These are phyloP conservation scores for Fraxinus latifolia DNA, from an alignment of 305 asterid genomes.

Conservation along the genomic window DNA sequence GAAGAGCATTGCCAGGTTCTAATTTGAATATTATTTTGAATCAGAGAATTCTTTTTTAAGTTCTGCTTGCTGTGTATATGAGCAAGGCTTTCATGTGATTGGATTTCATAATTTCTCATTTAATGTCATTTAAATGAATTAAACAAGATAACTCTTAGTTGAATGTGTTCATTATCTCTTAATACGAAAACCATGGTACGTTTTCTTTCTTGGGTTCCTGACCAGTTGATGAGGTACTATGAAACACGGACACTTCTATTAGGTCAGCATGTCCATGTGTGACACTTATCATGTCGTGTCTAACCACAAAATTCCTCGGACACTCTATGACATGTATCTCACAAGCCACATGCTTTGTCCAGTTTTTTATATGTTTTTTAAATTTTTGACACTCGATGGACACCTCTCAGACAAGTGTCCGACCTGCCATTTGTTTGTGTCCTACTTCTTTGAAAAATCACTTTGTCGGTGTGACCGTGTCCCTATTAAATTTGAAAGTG, in stretches of 20 bases:
- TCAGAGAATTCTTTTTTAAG: background rate
- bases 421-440: background rate
- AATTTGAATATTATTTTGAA: background rate
- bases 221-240: background rate
- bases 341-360: background rate
- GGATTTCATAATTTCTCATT: background rate
- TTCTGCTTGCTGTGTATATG: background rate
- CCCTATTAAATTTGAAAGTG: background rate
- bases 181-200: background rate
- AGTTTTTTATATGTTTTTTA: background rate
- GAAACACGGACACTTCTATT: background rate
- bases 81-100: background rate
- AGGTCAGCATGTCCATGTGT: no score
- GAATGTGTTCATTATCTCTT: background rate
- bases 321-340: background rate
- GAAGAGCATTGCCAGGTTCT: constrained; percentile 59
- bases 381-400: background rate
- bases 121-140: background rate
- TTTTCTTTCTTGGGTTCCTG: background rate
- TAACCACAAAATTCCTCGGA: background rate
- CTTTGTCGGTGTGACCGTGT: background rate
- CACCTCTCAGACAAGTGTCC: background rate
- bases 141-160: background rate
- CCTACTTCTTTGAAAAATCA: background rate
- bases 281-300: background rate